Conservation (phyloP, 192 early-diverging fungal species). For the Podila minutissima region DNA sequence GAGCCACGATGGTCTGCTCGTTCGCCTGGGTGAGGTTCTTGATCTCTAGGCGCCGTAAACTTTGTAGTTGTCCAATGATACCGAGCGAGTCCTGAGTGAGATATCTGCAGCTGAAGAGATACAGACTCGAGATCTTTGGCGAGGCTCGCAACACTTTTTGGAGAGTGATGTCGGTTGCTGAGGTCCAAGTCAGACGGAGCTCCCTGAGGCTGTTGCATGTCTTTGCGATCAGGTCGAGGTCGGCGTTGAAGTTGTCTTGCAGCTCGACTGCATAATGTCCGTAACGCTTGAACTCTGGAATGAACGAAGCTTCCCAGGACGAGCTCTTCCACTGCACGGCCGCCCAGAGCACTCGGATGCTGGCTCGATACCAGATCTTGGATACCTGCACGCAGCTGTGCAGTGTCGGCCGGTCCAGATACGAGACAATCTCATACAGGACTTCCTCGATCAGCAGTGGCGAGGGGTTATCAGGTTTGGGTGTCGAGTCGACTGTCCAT, state of each 20-base stretch:
- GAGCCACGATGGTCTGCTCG: constrained; percentile 9
- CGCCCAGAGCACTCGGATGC: constrained; percentile 27
- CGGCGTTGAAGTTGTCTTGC: constrained; percentile 37
- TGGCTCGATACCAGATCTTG: constrained; percentile 29
- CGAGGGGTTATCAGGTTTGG: not conserved
- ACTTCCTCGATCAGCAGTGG: constrained; percentile 45
- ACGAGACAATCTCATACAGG: constrained; percentile 34
- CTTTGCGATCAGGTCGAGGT: constrained; percentile 30
- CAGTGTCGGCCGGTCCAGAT: constrained; percentile 29
- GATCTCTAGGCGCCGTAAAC: constrained; percentile 23
- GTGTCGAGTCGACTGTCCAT: not conserved
- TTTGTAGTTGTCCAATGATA: constrained; percentile 3
- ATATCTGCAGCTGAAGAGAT: constrained; percentile 26
- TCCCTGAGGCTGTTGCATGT: constrained; percentile 30
- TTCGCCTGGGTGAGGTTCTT: constrained; percentile 26
- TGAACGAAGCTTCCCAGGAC: constrained; percentile 13
- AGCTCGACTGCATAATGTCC: constrained; percentile 38
- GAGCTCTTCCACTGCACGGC: constrained; percentile 34
- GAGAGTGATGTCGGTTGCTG: constrained; percentile 16
- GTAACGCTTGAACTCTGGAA: constrained; percentile 40
- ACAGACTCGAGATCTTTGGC: constrained; percentile 30
- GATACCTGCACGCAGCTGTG: constrained; percentile 30
- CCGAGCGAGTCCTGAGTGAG: constrained; percentile 19
- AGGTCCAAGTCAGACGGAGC: constrained; percentile 41
- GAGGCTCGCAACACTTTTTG: constrained; percentile 14